phyloP scores from a whole-genome alignment of 768 basidiomycete genomes.

The Tephrocybe sp. region DNA sequence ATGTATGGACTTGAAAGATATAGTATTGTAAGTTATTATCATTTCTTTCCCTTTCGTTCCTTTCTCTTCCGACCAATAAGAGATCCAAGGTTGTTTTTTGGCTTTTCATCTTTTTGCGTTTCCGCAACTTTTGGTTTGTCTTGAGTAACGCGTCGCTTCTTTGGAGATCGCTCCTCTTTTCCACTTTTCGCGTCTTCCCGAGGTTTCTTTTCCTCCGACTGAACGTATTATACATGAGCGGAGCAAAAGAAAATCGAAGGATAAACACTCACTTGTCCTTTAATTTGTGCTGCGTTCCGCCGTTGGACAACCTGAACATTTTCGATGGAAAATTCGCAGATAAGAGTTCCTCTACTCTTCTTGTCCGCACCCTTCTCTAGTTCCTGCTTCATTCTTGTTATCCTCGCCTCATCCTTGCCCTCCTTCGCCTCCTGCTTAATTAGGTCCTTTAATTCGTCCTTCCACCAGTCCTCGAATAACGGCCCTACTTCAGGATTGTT shows the following conservation, averaged over 20 bases:
- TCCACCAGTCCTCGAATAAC: constrained; percentile 83
- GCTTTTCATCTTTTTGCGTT: constrained; percentile 16
- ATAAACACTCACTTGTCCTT: constrained; percentile 22
- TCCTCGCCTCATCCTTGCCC: constrained; percentile 41
- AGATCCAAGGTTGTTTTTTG: constrained; percentile 53
- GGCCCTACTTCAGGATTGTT: constrained; percentile 68
- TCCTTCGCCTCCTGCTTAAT: constrained; percentile 54
- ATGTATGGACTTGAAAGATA: too few relatives aligned
- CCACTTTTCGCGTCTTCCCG: constrained; percentile 11
- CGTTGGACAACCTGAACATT: constrained; percentile 88
- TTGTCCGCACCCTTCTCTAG: constrained; percentile 39
- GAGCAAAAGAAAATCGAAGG: background rate
- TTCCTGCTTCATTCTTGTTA: constrained; percentile 61
- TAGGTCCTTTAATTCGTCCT: constrained; percentile 66
- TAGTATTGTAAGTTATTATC: background rate
- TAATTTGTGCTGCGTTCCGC: constrained; percentile 52
- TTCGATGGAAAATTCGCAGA: constrained; percentile 97
- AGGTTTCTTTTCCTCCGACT: constrained; percentile 11
- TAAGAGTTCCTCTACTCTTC: constrained; percentile 50
- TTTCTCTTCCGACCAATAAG: constrained; percentile 82
- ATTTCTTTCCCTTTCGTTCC: constrained; percentile 48
- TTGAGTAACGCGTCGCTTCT: constrained; percentile 35
- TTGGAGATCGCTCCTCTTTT: constrained; percentile 31
- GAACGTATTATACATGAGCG: constrained; percentile 1
- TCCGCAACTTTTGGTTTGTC: constrained; percentile 15